A percentile compares a stretch with the other conserved stretches of the same genome.
These are phyloP conservation scores for Luzula sylvatica DNA, from an alignment of 176 grass and related monocot genomes.

Conservation along the genomic window DNA sequence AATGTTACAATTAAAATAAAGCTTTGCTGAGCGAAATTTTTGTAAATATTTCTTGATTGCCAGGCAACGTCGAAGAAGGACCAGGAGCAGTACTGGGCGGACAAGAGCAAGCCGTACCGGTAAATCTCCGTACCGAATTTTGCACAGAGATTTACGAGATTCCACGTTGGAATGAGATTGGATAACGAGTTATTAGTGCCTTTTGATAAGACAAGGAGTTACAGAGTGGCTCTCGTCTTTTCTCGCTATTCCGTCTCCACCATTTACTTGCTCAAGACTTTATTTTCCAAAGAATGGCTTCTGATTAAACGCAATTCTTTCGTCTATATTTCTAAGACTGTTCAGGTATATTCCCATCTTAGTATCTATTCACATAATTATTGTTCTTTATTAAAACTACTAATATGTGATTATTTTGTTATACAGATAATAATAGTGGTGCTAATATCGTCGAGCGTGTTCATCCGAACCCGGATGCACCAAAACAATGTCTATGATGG, in stretches of 20 bases:
- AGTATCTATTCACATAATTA: background rate
- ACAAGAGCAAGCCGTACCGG: conserved; percentile 55
- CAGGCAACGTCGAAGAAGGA: conserved; percentile 96
- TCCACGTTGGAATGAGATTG: conserved; percentile 67
- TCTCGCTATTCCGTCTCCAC: conserved; percentile 53
- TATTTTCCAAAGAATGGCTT: conserved; percentile 90
- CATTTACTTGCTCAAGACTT: conserved; percentile 67
- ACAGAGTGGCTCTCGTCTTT: conserved; percentile 86
- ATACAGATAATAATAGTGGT: conserved; percentile 65
- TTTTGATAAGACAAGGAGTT: conserved; percentile 57
- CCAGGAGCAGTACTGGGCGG: conserved; percentile 93
- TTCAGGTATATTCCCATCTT: conserved; percentile 38
- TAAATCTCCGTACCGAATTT: conserved; percentile 84
- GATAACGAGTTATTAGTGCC: conserved; percentile 76
- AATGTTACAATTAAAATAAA: no score
- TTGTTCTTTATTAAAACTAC: no score
- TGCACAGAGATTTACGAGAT: conserved; percentile 41
- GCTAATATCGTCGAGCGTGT: conserved; percentile 55
- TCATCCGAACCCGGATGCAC: conserved; percentile 70
- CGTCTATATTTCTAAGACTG: conserved; percentile 86
- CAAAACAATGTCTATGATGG: conserved; percentile 50
- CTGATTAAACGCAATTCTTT: conserved; percentile 97
- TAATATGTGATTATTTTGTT: no score
- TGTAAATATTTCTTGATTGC: background rate
- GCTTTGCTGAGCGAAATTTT: no score